A percentile compares a stretch with the other conserved stretches of the same genome.
These are phyloP conservation scores for Metarhizium brunneum DNA, from an alignment of 2,329 filamentous ascomycete genomes.

Conservation along the genomic window DNA sequence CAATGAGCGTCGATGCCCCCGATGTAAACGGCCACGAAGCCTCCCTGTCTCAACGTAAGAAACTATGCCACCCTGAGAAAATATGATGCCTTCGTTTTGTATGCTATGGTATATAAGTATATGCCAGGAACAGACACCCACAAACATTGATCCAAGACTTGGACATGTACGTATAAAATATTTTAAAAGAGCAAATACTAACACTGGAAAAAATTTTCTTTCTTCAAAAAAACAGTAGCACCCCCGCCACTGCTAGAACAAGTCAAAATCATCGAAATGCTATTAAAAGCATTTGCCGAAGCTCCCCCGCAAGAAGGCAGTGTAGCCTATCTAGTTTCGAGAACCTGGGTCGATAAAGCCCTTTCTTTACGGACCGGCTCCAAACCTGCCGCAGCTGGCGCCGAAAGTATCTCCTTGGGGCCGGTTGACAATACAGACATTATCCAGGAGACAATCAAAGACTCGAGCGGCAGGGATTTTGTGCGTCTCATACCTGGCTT, in stretches of 20 bases:
- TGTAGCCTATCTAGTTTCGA: constrained; percentile 69
- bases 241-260: constrained; percentile 44
- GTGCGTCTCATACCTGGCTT: constrained; percentile 64
- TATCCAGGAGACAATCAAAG: constrained; percentile 50
- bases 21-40: constrained; percentile 13
- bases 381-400: constrained; percentile 47
- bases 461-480: constrained; percentile 46
- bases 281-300: constrained; percentile 45
- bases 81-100: neutral
- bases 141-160: no score
- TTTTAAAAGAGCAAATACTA: neutral
- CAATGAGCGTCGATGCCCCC: constrained; percentile 32
- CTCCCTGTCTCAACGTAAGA: constrained; percentile 5
- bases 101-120: neutral
- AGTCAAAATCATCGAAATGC: constrained; percentile 59
- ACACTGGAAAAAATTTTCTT: neutral
- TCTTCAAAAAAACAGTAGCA: constrained; percentile 8
- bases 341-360: constrained; percentile 68
- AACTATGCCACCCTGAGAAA: neutral
- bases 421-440: constrained; percentile 84
- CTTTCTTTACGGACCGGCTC: constrained; percentile 54
- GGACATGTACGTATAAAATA: neutral
- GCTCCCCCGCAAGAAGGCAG: constrained; percentile 58
- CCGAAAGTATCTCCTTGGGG: constrained; percentile 54
- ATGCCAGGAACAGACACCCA: neutral